Percentiles rank a stretch among this genome's conserved stretches.
Conservation (phyloP, 495 filamentous ascomycete species). For the Hypoxylon fragiforme region DNA sequence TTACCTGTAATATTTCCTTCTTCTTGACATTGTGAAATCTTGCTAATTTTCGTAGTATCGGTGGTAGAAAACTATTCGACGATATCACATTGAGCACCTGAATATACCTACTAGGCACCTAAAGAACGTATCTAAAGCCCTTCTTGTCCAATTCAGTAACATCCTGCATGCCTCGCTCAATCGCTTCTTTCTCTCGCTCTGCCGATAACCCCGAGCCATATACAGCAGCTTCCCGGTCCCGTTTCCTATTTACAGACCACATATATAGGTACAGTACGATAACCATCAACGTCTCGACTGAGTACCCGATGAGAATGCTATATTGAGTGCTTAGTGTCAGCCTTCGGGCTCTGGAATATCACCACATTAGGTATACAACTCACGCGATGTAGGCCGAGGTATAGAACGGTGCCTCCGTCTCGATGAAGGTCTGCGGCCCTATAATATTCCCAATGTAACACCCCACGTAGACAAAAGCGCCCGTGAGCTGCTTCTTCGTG, state of each 20-base stretch:
- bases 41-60: not conserved
- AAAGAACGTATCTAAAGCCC: conserved; percentile 57
- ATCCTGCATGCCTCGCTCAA: conserved; percentile 60
- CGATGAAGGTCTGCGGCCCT: conserved; percentile 58
- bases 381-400: conserved; percentile 58
- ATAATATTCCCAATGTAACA: conserved; percentile 63
- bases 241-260: conserved; percentile 56
- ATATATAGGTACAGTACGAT: conserved; percentile 55
- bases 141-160: conserved; percentile 61
- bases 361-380: conserved; percentile 8
- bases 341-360: not conserved
- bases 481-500: conserved; percentile 60
- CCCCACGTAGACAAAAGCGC: conserved; percentile 53
- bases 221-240: conserved; percentile 49
- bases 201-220: conserved; percentile 28
- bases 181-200: conserved; percentile 50
- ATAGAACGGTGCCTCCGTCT: conserved; percentile 56
- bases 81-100: no score
- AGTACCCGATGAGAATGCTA: conserved; percentile 57
- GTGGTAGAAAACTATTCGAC: no score
- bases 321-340: conserved; percentile 2
- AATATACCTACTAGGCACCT: no score
- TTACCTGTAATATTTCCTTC: no score
- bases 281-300: conserved; percentile 53
- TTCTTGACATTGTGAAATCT: no score